These are phyloP conservation scores for Pseudomassariella vexata DNA, from an alignment of 2,329 filamentous ascomycete genomes.

Conservation along the genomic window DNA sequence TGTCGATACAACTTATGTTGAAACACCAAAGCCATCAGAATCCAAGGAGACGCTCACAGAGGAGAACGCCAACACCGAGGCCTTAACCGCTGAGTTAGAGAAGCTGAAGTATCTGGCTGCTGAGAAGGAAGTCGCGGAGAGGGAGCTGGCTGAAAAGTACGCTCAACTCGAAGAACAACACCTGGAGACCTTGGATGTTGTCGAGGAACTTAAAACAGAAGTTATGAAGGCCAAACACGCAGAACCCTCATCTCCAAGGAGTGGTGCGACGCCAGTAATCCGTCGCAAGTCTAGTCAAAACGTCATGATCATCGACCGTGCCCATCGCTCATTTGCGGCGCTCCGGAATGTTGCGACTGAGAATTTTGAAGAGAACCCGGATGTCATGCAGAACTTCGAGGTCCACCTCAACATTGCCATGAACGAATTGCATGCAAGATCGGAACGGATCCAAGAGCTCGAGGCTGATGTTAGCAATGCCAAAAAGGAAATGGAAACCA, in stretches of 20 bases:
- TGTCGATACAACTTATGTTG: conserved; percentile 43
- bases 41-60: conserved; percentile 31
- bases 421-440: conserved; percentile 81
- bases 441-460: conserved; percentile 83
- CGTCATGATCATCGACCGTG: conserved; percentile 79
- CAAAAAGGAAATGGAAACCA: conserved; percentile 94
- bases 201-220: conserved; percentile 87
- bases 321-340: conserved; percentile 84
- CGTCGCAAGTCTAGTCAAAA: conserved; percentile 91
- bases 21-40: conserved; percentile 40
- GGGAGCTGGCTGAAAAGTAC: conserved; percentile 70
- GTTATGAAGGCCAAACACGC: conserved; percentile 68
- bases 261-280: conserved; percentile 72
- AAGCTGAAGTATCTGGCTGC: conserved; percentile 63
- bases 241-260: conserved; percentile 55
- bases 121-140: conserved; percentile 73
- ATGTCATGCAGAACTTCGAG: conserved; percentile 88
- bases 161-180: conserved; percentile 79
- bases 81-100: conserved; percentile 61
- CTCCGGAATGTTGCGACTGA: conserved; percentile 84
- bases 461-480: conserved; percentile 77
- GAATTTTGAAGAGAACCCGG: conserved; percentile 75
- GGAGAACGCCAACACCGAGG: conserved; percentile 30
- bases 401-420: conserved; percentile 86
- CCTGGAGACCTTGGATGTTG: conserved; percentile 72